phyloP scores from a whole-genome alignment of 768 basidiomycete genomes.

The Agaricus blazei region DNA sequence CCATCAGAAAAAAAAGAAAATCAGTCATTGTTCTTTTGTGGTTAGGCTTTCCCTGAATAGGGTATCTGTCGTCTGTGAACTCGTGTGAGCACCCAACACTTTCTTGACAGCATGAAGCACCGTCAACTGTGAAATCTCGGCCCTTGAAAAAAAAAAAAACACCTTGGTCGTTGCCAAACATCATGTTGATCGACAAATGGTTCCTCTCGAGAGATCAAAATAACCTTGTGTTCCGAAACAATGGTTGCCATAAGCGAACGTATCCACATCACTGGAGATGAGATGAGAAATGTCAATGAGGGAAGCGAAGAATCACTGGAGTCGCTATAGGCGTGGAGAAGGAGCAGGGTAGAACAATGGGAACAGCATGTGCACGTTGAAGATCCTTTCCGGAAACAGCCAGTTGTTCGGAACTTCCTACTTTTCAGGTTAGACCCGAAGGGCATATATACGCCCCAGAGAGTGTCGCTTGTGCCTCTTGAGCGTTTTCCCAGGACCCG shows the following conservation, averaged over 20 bases:
- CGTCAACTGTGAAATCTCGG: neutral
- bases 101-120: neutral
- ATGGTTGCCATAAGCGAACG: no score
- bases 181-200: no score
- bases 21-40: no score
- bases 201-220: no score
- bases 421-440: neutral
- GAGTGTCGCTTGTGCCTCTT: no score
- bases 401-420: neutral
- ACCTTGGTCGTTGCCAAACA: no score
- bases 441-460: neutral
- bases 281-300: neutral
- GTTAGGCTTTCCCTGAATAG: no score
- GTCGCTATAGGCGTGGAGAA: neutral
- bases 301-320: no score
- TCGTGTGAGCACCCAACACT: neutral
- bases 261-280: neutral
- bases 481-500: no score
- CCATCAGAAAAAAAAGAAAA: conserved; percentile 5
- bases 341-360: neutral
- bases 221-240: no score
- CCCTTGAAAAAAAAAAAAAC: no score
- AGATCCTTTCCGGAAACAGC: conserved; percentile 3
- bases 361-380: neutral
- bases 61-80: neutral